Base-by-base conservation (phyloP, 768 basidiomycete species). In the Auricularia heimuer region DNA sequence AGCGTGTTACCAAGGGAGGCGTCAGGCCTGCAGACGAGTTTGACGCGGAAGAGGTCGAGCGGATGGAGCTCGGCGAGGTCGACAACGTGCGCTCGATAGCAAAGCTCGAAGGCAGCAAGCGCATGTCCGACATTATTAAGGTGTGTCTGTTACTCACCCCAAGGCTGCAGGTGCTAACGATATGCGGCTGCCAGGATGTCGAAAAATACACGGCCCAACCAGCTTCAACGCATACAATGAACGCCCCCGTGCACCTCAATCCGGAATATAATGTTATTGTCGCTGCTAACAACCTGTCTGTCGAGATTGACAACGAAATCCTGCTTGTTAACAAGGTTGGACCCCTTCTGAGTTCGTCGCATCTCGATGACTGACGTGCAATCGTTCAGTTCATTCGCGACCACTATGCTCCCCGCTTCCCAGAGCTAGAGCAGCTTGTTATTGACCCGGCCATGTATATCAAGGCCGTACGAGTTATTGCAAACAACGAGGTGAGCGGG, bases 221-320 rank as follows among this genome's bases (percentile, higher is more conserved):
- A 1, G 90, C 89, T 39, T 82, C 90, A 3, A 82, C 86, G 34
- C 88, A 92, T 67, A 83, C 87, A 45, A 90, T 93, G 80, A 80
- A 87, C 1, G 78, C 89, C 39, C 88, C 89, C 29, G 87, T 91
- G 1, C 90, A 93, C 73, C 81, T 94, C 67, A 95, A 96, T 73
- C 92, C 94, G 1, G 97, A 99, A 75, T 99, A 99, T 78, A 86
- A 88, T 67, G 81, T 98, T 67, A 98, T 98, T 70, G 97, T 99
- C 3, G 88, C 94, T 70, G 93, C 97, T 33, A 99, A 99, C 79
- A 99, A 99, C 75, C 79, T 98, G 65, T 93, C 94, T 1, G 97
- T 99, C 54, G 97, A 99, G 71, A 87, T 98, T 4, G 97, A 99
- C 77, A 99, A 99, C 70, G 97, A 99, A 75, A 92, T 98, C 64